Conservation (phyloP, 257 asterid genomes). For the Primulina eburnea region DNA sequence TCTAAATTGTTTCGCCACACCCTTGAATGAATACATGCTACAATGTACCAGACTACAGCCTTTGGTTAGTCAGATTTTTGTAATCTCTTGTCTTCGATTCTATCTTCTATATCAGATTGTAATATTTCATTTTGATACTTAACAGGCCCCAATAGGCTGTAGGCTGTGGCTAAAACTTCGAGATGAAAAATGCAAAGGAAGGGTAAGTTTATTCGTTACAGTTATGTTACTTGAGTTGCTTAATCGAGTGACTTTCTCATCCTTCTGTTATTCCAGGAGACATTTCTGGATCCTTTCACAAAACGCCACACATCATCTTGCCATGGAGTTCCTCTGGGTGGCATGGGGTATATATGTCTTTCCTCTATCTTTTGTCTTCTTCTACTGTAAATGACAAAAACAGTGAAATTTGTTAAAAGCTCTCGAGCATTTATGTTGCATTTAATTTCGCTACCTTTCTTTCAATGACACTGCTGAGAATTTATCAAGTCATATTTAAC, state of each 20-base stretch:
- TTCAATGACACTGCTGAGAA: neutral
- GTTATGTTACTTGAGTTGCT: slow-evolving; percentile 27
- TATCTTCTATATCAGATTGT: slow-evolving; percentile 1
- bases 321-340: slow-evolving; percentile 96
- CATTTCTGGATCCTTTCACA: slow-evolving; percentile 77
- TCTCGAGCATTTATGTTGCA: neutral
- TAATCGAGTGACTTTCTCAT: slow-evolving; percentile 7
- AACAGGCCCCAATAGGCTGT: slow-evolving; percentile 90
- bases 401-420: neutral
- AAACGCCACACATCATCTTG: slow-evolving; percentile 75
- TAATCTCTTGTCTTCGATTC: neutral
- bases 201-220: slow-evolving; percentile 31
- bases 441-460: neutral
- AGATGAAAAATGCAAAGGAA: slow-evolving; percentile 41
- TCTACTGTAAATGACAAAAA: neutral
- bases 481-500: too few species aligned
- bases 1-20: too few species aligned
- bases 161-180: slow-evolving; percentile 72
- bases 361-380: slow-evolving; percentile 20
- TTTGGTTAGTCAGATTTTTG: too few species aligned
- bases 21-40: too few species aligned
- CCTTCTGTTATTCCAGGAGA: slow-evolving; percentile 50
- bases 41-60: too few species aligned
- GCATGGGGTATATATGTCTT: slow-evolving; percentile 67
- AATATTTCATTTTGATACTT: slow-evolving; percentile 12